Evolutionary conservation across 306 rosid genomes (phyloP).

Genomic region (Castanospermum australe): DNA sequence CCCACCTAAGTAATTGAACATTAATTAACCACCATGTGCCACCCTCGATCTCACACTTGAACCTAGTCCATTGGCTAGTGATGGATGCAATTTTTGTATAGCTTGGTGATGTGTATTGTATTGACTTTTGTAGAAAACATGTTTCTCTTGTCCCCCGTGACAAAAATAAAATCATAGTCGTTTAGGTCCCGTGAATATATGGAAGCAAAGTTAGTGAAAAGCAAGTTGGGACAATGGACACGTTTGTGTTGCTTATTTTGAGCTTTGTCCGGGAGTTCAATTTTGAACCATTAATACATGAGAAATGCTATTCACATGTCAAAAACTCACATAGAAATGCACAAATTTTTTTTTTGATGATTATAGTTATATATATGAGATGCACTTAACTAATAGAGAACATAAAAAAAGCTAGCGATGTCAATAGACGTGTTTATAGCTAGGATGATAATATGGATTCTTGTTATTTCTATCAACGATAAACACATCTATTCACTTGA

Average conservation of each 20-base stretch:
- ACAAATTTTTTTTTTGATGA: no score
- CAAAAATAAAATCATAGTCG: neutral
- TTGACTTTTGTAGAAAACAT: constrained; percentile 25
- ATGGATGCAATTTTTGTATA: neutral
- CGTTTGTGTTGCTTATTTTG: neutral
- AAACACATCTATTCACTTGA: no score
- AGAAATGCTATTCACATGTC: neutral
- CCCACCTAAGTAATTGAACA: constrained; percentile 12
- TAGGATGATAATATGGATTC: neutral
- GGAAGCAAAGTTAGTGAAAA: neutral
- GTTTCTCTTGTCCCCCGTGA: constrained; percentile 42
- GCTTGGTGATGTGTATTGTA: constrained; percentile 5
- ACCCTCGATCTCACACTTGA: neutral
- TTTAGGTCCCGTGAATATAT: constrained; percentile 35
- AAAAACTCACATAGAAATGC: no score
- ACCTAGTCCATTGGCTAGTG: neutral
- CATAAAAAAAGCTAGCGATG: neutral
- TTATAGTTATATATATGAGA: neutral
- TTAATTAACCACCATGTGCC: constrained; percentile 13
- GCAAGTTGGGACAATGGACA: constrained; percentile 1
- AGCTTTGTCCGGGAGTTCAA: neutral
- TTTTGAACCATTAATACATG: neutral
- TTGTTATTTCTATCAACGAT: no score
- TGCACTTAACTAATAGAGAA: neutral
- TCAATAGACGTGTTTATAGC: neutral